Evolutionary conservation across 148 eudicot species (phyloP).

Genomic region (Camellia granthamiana): DNA sequence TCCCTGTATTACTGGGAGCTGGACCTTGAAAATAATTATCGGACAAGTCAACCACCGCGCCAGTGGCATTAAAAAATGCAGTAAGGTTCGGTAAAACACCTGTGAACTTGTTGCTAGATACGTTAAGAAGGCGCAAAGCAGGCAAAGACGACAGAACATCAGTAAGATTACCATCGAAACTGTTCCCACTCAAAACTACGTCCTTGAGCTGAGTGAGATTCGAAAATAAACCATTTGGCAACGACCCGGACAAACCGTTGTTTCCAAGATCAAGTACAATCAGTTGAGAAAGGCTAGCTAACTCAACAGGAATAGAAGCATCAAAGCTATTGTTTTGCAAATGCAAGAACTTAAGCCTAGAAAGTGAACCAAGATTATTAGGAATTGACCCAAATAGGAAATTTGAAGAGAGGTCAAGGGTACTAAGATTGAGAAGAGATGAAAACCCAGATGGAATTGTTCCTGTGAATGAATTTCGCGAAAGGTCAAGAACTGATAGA

Average conservation of each 20-base stretch:
- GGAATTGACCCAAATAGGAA: slow-evolving; percentile 32
- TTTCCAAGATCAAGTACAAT: slow-evolving; percentile 29
- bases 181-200: slow-evolving; percentile 21
- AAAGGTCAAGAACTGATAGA: slow-evolving; percentile 30
- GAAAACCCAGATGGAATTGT: slow-evolving; percentile 26
- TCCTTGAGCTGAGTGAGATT: slow-evolving; percentile 16
- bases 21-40: slow-evolving; percentile 35
- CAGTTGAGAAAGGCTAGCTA: slow-evolving; percentile 31
- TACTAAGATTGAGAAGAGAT: slow-evolving; percentile 25
- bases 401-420: slow-evolving; percentile 35
- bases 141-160: slow-evolving; percentile 16
- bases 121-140: slow-evolving; percentile 26
- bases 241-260: slow-evolving; percentile 30
- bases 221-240: slow-evolving; percentile 23
- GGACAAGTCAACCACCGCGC: slow-evolving; percentile 29
- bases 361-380: slow-evolving; percentile 24
- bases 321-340: slow-evolving; percentile 29
- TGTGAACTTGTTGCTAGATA: slow-evolving; percentile 35
- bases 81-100: slow-evolving; percentile 22
- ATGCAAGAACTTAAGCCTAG: slow-evolving; percentile 26
- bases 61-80: slow-evolving; percentile 4
- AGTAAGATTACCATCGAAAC: slow-evolving; percentile 22
- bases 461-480: slow-evolving; percentile 35
- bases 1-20: slow-evolving; percentile 5
- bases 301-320: slow-evolving; percentile 29